Conservation (phyloP, 306 rosid species). For the Benincasa hispida region DNA sequence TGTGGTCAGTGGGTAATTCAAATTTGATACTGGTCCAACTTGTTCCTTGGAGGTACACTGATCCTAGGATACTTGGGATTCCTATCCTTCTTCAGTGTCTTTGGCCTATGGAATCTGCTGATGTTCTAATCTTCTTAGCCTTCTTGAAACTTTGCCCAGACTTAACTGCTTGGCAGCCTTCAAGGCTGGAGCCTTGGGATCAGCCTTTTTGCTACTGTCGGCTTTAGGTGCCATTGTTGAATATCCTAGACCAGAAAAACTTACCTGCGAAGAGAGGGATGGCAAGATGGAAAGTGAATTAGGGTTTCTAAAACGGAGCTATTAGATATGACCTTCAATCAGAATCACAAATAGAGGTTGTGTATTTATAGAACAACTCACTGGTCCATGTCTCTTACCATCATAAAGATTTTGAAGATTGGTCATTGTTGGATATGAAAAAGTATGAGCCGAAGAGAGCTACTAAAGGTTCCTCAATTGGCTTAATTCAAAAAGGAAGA, state of each 20-base stretch:
- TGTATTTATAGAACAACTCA: background rate
- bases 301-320: too few species aligned
- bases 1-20: conserved; percentile 61
- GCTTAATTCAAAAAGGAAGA: background rate
- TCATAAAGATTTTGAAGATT: background rate
- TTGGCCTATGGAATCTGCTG: conserved; percentile 7
- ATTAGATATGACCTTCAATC: too few species aligned
- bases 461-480: background rate
- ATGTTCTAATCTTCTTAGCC: conserved; percentile 5
- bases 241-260: too few species aligned
- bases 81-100: conserved; percentile 9
- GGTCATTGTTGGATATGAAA: background rate
- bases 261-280: too few species aligned
- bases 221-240: too few species aligned
- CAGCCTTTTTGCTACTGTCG: background rate
- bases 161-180: conserved; percentile 9
- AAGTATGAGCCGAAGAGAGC: background rate
- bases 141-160: conserved; percentile 7
- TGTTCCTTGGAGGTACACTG: conserved; percentile 75
- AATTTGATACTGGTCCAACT: conserved; percentile 83
- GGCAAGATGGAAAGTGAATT: too few species aligned
- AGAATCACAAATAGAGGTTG: background rate
- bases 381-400: background rate
- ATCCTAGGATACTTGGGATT: conserved; percentile 64
- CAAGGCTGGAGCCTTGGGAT: conserved; percentile 8